These are phyloP conservation scores for Lablab purpureus DNA, from an alignment of 306 rosid genomes.

Conservation along the genomic window DNA sequence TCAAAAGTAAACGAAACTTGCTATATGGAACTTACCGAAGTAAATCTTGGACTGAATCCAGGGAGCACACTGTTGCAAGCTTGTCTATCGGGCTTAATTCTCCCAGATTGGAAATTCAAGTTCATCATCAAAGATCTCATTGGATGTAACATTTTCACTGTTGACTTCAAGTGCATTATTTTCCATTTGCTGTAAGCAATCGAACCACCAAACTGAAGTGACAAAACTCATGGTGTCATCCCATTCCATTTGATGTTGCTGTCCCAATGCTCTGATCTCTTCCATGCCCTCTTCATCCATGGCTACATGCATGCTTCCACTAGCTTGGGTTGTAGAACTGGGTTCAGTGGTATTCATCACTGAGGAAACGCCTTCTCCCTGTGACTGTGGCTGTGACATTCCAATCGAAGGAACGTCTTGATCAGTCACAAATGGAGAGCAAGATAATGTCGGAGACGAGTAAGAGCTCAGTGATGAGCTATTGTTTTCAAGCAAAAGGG, in stretches of 20 bases:
- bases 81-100: constrained; percentile 56
- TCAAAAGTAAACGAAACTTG: background rate
- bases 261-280: constrained; percentile 73
- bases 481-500: constrained; percentile 47
- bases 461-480: constrained; percentile 42
- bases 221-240: constrained; percentile 67
- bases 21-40: constrained; percentile 65
- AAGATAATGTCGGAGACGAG: constrained; percentile 55
- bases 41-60: constrained; percentile 60
- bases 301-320: constrained; percentile 56
- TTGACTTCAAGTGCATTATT: constrained; percentile 44
- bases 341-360: constrained; percentile 37
- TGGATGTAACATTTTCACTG: constrained; percentile 46
- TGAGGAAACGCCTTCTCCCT: constrained; percentile 49
- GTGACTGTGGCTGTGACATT: constrained; percentile 53
- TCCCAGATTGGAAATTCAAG: constrained; percentile 74
- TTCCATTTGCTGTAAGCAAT: constrained; percentile 64
- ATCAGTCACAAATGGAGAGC: constrained; percentile 50
- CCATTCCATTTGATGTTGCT: constrained; percentile 80
- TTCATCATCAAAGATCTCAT: constrained; percentile 53
- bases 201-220: constrained; percentile 77
- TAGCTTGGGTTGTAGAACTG: constrained; percentile 36
- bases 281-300: constrained; percentile 83
- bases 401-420: constrained; percentile 47
- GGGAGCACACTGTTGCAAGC: constrained; percentile 57